Base-by-base conservation (phyloP, 495 filamentous ascomycete species). In the Corynascus novoguineensis region DNA sequence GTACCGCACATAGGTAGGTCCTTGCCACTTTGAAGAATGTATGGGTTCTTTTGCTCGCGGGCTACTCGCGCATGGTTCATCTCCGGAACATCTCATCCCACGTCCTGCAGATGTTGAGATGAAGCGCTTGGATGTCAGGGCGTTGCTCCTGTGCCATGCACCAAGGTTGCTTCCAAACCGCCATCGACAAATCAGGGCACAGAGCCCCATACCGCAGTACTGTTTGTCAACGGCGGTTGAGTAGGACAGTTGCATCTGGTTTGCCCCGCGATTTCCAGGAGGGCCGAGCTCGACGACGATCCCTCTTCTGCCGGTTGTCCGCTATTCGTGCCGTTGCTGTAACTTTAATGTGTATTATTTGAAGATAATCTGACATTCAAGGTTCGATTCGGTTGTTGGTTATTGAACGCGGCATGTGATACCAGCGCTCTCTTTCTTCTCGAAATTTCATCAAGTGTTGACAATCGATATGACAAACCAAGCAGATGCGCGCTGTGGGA, bases 81-180 rank as follows among this genome's bases (percentile, higher is more conserved):
- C 24, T 37, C 38, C 34, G 38, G 38, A 38, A 24, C 38, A 17
- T 35, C 29, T 50, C 29, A 11, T 21, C 17, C 47, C 31, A 21
- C 37, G 47, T 28, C 19, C 19, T 21, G 47, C 29, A 25, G 19
- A 24, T 22, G 47, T 0, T 22, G 21, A 37, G 12, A 50, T 37
- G 31, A 50, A 12, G 31, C 35, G 25, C 3, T 21, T 17, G 38
- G 17, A 45, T 34, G 38, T 44, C 38, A 45, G 28, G 51, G 51
- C 51, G 51, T n/a, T 34, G 28, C 37, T 42, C n/a, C 38, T 22
- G 27, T 24, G 38, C 34, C 28, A 45, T 54, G 51, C 51, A 54
- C n/a, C 38, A 31, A 31, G 38, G 37, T 44, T 53, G 50, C 25
- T 22, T 42, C 25, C n/a, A 10, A 12, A 8, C 50, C n/a, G 1